Evolutionary conservation across 768 basidiomycete species (phyloP), one percentile per base, ranked within the genome.

Genomic region (Hypholoma fasciculare): DNA sequence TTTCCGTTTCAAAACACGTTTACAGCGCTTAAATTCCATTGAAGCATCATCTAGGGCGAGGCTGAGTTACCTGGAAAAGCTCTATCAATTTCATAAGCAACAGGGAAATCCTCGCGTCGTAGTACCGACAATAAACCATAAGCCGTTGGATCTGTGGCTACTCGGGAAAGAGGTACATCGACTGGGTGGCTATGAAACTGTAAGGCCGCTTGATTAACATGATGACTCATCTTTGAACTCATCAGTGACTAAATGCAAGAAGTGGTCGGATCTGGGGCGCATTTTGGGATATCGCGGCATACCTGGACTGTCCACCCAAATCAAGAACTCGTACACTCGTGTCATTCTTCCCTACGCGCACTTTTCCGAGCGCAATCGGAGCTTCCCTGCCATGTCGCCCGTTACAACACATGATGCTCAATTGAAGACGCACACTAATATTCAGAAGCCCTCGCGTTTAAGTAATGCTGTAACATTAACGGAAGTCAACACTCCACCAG

Each of bases 321-420:
- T 98, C 71, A 93, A 92, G 77, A 88, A 85, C 65, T 92, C 95
- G 4, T 99, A 96, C 72, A 82, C 82, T 57, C 86, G 90, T 54
- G 92, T 99, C 68, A 92, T 99, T 64, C 82, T 94, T 44, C 97
- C 97, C n/a, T 99, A 94, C 67, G 96, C 98, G 67, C 85, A 92
- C 66, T 98, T 94, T 71, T 88, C 86, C 57, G 84, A 88, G 49
- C 83, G 87, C 50, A 90, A 87, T 46, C 83, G 85, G 59, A 87
- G 84, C 65, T 87, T 86, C 30, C 84, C 88, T 23, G 67, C 74
- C 49, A 73, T 78, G 57, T 76, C 76, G 55, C 78, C 81, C 8
- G 73, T 78, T 17, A 58, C 63, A 56, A 70, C 82, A 61, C 82
- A 81, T 66, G 78, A 77, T 54, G 63, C 71, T 36, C 71, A 72